Evolutionary conservation across 345 rosid genomes (phyloP), one percentile per base, ranked within the genome.

Genomic region (Eucalyptus brandiana): DNA sequence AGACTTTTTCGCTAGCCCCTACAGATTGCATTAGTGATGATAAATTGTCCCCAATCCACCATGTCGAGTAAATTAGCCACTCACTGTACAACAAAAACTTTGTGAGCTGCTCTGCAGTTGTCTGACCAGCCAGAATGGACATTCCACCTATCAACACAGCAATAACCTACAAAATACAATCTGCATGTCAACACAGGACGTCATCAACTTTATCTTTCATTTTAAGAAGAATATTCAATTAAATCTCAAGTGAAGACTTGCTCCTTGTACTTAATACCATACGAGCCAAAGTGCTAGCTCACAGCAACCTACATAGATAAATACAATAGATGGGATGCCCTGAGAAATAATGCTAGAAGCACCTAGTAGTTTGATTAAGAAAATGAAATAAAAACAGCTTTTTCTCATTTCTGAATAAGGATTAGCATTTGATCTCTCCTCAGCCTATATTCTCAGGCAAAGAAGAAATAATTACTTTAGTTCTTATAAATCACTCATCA

Each of bases 1-100:
- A 98, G 90, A 98, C 99, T 92, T 97, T 98, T 94, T 97, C 99
- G 88, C 99, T 98, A 51, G 99, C 99, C 88, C 99, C 99, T 90
- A 97, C 95, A 88, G 99, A 97, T 91, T 98, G 99, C 99, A 98
- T 97, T 91, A 98, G 90, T 72, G 95, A 93, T 45, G 98, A 97
- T 91, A 98, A 88, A 91, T 95, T 97, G 94, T 97, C 99, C 87
- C 99, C 99, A 87, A 95, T 97, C 98, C 97, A 97, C 99, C 99
- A 97, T 65, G 99, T 96, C 88, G 99, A 96, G 91, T 94, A 97
- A 89, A 97, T 97, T 92, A 97, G 93, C 99, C 99, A 97, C 91
- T 97, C 99, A 89, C 99, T 97, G 91, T 97, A 97, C 90, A 97
- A 90, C 93, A 97, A 93, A 92, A 95, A 97, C 94, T 97, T 97